Evolutionary conservation across 2,329 filamentous ascomycete genomes (phyloP).

Genomic region (Colletotrichum sp.): DNA sequence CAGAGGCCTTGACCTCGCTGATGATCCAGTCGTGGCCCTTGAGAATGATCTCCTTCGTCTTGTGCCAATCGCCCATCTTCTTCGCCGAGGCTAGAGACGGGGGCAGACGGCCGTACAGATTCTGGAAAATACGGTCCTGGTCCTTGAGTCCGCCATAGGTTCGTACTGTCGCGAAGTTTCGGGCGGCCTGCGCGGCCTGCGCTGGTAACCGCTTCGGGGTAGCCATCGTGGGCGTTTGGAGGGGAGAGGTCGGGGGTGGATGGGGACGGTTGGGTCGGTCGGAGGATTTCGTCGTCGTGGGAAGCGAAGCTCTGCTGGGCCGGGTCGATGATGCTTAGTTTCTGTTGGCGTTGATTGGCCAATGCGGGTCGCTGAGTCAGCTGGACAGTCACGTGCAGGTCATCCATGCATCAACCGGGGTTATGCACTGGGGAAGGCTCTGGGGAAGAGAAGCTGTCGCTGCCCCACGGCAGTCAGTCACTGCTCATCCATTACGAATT

Average conservation of each 20-base stretch:
- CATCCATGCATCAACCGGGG: conserved; percentile 8
- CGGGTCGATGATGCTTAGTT: conserved; percentile 21
- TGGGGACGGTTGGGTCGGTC: conserved; percentile 32
- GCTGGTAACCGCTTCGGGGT: conserved; percentile 39
- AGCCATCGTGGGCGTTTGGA: conserved; percentile 42
- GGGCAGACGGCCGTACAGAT: conserved; percentile 93
- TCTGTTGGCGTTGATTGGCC: conserved; percentile 41
- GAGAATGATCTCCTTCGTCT: conserved; percentile 96
- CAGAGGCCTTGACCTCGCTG: conserved; percentile 94
- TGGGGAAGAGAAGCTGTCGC: not conserved
- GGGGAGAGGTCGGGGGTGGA: conserved; percentile 25
- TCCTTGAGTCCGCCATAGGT: conserved; percentile 89
- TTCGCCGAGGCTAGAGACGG: conserved; percentile 91
- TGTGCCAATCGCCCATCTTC: conserved; percentile 99
- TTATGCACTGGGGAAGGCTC: conserved; percentile 4
- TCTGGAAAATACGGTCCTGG: conserved; percentile 99
- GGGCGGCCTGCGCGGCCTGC: conserved; percentile 23
- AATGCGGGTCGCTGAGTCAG: conserved; percentile 38
- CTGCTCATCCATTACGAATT: not conserved
- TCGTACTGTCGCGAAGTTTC: conserved; percentile 75
- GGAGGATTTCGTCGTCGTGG: conserved; percentile 18
- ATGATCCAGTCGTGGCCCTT: conserved; percentile 99
- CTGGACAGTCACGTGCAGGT: not conserved
- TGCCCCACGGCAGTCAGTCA: not conserved
- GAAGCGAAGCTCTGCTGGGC: conserved; percentile 13